Evolutionary conservation across 2,329 filamentous ascomycete species (phyloP).

Genomic region (Diaporthe sp.): DNA sequence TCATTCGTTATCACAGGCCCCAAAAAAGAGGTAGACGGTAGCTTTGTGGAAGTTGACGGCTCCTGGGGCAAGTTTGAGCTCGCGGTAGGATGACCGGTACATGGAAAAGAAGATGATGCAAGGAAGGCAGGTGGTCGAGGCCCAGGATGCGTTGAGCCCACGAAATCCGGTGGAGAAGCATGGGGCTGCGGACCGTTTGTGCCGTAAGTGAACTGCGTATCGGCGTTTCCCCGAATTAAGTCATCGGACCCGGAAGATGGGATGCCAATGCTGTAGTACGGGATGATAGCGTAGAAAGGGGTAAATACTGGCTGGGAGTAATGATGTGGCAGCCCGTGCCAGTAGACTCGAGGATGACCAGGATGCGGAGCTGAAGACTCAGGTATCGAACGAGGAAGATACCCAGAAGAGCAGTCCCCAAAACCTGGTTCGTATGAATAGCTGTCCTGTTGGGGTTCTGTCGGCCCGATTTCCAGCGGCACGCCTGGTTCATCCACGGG

Average conservation of each 20-base stretch:
- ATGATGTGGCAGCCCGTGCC: background rate
- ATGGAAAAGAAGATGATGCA: background rate
- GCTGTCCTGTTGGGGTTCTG: background rate
- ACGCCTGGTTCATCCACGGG: background rate
- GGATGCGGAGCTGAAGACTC: too few relatives aligned
- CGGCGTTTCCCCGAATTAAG: background rate
- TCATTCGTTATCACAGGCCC: too few relatives aligned
- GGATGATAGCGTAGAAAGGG: background rate
- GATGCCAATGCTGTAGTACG: background rate
- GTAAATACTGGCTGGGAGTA: too few relatives aligned
- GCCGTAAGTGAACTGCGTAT: background rate
- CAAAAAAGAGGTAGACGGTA: background rate
- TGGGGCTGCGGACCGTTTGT: background rate
- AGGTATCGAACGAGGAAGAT: background rate
- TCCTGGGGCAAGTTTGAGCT: background rate
- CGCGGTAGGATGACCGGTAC: fast-evolving
- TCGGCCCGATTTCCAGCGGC: fast-evolving
- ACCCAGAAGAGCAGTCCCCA: background rate
- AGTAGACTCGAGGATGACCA: background rate
- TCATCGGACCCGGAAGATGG: background rate
- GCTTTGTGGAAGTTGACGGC: background rate
- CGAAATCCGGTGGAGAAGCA: background rate
- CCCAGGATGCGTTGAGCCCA: background rate
- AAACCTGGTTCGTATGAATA: background rate
- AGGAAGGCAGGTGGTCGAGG: background rate